Base-by-base conservation (phyloP, 2,329 filamentous ascomycete species). In the Chaetomium strumarium region DNA sequence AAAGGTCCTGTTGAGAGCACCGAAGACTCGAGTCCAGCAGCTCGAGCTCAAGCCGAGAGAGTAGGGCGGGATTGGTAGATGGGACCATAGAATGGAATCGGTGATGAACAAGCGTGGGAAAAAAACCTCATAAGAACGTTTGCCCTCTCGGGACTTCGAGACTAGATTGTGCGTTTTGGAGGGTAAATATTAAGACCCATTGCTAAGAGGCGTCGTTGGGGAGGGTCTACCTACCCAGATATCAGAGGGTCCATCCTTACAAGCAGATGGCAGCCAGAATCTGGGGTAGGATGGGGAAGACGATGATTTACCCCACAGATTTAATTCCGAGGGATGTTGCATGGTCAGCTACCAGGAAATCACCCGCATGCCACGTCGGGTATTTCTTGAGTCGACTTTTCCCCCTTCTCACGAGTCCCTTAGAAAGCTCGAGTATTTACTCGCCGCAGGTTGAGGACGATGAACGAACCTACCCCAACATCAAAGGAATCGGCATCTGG, bases 281-380 rank as follows among this genome's bases (percentile, higher is more conserved):
- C 29, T 24, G 46, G 46, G 16, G 46, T 31, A 48, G 24, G 4
- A 24, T 24, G 24, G 20, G 17, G 19, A 20, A 31, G n/a, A 13
- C 5, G 24, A 11, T 11, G 11, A 20, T n/a, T n/a, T n/a, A 44
- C 34, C 39, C 33, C 48, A 39, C 38, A 52, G 30, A 46, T 52
- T 29, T 52, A 52, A 38, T 38, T 13, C 50, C 44, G 44, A 52
- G n/a, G 12, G 31, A 37, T 19, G 49, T 30, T 29, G 39, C 29
- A 48, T 14, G 38, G 37, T 8, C 31, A n/a, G 9, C 29, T 30
- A 5, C 17, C 49, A 41, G 49, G 37, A 46, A 38, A n/a, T n/a
- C 48, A 44, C 9, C 19, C 12, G 51, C 36, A 52, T 52, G 46
- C 49, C 24, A 16, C 30, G 36, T 52, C 38, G 53, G 53, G 24